A percentile compares a stretch with the other conserved stretches of the same genome.
Evolutionary conservation across 164 flowering plant species (phyloP).

Genomic region (Vitis riparia): DNA sequence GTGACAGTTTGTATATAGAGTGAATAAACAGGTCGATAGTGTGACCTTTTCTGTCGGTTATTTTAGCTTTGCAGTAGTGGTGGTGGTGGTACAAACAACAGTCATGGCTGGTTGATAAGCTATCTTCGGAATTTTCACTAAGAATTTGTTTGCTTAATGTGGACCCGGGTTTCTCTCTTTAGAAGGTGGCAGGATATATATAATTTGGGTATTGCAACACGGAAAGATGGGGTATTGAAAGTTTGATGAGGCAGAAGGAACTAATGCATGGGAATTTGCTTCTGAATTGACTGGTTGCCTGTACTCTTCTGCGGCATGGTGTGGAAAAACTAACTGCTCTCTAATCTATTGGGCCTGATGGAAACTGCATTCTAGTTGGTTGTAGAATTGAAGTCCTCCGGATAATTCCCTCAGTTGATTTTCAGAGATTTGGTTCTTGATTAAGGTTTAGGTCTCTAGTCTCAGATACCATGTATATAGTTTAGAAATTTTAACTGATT

Average conservation of each 20-base stretch:
- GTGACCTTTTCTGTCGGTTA: conserved; percentile 7
- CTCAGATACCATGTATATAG: conserved; percentile 28
- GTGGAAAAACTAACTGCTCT: neutral
- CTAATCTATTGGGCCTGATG: conserved; percentile 6
- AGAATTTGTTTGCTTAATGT: neutral
- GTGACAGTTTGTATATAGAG: conserved; percentile 47
- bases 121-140: conserved; percentile 6
- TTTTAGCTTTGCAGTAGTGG: conserved; percentile 18
- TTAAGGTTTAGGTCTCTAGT: conserved; percentile 15
- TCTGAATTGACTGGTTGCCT: conserved; percentile 2
- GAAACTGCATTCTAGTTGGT: conserved; percentile 7
- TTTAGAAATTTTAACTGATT: conserved; percentile 20
- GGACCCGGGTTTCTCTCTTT: neutral
- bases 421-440: conserved; percentile 1
- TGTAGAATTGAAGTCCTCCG: neutral
- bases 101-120: conserved; percentile 1
- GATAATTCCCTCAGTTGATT: conserved; percentile 2
- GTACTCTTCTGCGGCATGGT: conserved; percentile 5
- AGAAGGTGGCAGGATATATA: too few species aligned
- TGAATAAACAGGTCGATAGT: conserved; percentile 34
- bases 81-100: conserved; percentile 10
- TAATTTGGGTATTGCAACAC: too few species aligned
- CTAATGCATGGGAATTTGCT: too few species aligned
- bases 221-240: conserved; percentile 2
- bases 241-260: neutral